A percentile compares a stretch with the other conserved stretches of the same genome.
These are phyloP conservation scores for Clausena lansium DNA, from an alignment of 345 rosid species.

Conservation along the genomic window DNA sequence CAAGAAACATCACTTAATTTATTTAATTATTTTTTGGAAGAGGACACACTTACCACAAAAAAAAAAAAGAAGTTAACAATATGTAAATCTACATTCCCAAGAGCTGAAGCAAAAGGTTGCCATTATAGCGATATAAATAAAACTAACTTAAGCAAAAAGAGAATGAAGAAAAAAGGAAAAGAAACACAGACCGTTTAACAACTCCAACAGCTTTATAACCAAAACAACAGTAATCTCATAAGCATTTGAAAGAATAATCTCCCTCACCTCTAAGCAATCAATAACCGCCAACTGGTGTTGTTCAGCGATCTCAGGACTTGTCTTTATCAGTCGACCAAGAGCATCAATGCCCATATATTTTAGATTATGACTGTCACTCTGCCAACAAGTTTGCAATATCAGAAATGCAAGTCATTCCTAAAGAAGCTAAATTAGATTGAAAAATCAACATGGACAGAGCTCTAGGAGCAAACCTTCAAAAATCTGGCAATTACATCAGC, in stretches of 20 bases:
- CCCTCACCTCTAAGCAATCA: slow-evolving; percentile 95
- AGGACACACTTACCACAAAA: neutral
- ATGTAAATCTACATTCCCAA: neutral
- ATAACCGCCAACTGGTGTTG: slow-evolving; percentile 98
- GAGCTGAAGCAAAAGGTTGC: neutral
- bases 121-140: neutral
- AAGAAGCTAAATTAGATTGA: neutral
- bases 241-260: slow-evolving; percentile 17
- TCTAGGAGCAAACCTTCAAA: slow-evolving; percentile 64
- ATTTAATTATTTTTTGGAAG: neutral
- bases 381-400: slow-evolving; percentile 30
- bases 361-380: slow-evolving; percentile 97
- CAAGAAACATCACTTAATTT: neutral
- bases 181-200: slow-evolving; percentile 7
- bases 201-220: neutral
- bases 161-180: neutral
- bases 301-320: slow-evolving; percentile 90
- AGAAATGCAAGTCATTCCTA: slow-evolving; percentile 14
- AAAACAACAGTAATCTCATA: neutral
- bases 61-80: neutral
- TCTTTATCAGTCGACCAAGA: slow-evolving; percentile 85
- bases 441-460: slow-evolving; percentile 5
- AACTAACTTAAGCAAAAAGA: neutral
- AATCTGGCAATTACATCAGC: slow-evolving; percentile 82
- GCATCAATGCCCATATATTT: slow-evolving; percentile 98